These are phyloP conservation scores for Aquanectria penicillioides DNA, from an alignment of 2,329 filamentous ascomycete species.

Conservation along the genomic window DNA sequence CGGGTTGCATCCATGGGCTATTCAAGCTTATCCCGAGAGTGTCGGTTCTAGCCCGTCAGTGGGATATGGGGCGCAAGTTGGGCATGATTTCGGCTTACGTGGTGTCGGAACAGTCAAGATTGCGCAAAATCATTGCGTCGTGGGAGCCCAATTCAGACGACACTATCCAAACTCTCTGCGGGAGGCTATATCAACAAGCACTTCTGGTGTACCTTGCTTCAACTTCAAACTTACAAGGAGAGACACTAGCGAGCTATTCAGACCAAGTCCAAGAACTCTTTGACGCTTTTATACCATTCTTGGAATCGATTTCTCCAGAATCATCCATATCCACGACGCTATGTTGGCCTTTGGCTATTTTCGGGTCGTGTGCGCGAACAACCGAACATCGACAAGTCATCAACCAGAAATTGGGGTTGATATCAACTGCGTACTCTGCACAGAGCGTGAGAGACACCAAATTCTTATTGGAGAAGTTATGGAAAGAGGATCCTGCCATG, in stretches of 20 bases:
- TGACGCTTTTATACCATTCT: background rate
- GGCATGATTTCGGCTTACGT: background rate
- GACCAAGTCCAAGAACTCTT: background rate
- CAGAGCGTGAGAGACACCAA: conserved; percentile 1
- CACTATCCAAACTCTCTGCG: background rate
- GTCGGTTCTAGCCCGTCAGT: background rate
- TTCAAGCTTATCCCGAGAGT: conserved; percentile 4
- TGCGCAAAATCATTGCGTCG: background rate
- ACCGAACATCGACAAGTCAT: background rate
- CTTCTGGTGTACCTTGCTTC: conserved; percentile 4
- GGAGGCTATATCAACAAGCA: conserved; percentile 5
- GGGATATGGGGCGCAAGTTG: background rate
- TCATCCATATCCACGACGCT: conserved; percentile 8
- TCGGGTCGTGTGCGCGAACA: conserved; percentile 4
- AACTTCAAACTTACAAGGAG: background rate
- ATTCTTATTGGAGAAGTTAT: background rate
- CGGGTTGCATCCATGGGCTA: conserved; percentile 3
- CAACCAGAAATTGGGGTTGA: background rate
- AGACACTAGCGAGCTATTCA: background rate
- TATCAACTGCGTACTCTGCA: background rate
- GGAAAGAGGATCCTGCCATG: background rate
- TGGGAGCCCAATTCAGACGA: background rate
- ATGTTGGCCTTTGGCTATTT: conserved; percentile 9
- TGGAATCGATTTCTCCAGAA: conserved; percentile 4
- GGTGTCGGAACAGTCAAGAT: background rate